Evolutionary conservation across 106 monocot genomes (phyloP), one percentile per base, ranked within the genome.

Genomic region (Agapanthus africanus): DNA sequence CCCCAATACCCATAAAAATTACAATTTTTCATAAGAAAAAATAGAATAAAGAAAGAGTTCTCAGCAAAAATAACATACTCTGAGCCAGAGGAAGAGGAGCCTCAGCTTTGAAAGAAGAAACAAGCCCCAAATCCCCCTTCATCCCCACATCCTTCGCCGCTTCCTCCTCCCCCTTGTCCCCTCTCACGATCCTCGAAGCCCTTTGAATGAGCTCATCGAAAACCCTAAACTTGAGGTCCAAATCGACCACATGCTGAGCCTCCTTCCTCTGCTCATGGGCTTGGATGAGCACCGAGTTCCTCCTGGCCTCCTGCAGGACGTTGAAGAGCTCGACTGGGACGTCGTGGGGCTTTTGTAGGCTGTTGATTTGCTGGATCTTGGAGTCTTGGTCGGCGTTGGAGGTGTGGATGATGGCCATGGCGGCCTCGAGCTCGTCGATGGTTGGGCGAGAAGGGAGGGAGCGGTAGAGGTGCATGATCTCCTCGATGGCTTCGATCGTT

Each of bases 351-450:
- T 74, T 87, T 68, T 70, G 61, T 66, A 63, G 18, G 31, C 59
- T 63, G 8, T 9, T 65, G 14, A 87, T 30, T 69, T 86, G 84
- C 31, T 73, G 68, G 7, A 91, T 35, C 66, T 73, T 79, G 25
- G 67, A 39, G 65, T 86, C 84, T 66, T 88, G 86, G 56, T 91
- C 91, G 33, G 73, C 35, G 67, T 51, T 70, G 0, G 86, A 76
- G 40, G 76, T 75, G 37, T 40, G 42, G 65, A 91, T 37, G 27
- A 97, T 86, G 47, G 82, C 79, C 66, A 63, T 37, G 66, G 95
- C 95, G 0, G 88, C 95, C 49, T 82, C 82, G 56, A 89, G 77
- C 35, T 97, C 88, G 37, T 97, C 91, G 0, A 97, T 40, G 50
- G 71, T 66, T 0, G 91, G 95, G 23, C 91, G 46, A 13, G 77